Base-by-base conservation (phyloP, 306 rosid species). In the Delonix regia region DNA sequence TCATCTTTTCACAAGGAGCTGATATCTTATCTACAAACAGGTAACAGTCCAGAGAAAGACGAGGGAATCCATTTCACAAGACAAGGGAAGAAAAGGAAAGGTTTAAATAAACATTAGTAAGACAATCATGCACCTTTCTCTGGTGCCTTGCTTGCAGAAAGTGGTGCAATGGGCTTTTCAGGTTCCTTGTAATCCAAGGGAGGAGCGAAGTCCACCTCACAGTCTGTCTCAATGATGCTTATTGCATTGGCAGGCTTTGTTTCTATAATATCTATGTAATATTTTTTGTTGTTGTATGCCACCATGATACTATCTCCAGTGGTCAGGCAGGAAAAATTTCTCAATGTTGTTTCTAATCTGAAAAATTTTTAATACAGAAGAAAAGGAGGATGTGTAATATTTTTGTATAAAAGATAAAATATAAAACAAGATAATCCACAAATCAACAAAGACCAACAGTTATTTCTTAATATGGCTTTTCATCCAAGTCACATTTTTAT, bases 161-260 rank as follows among this genome's bases (percentile, higher is more conserved):
- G 68, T 64, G 81, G 75, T 47, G 82, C 78, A 69, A 25, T 38
- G 47, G 84, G 87, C 83, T 51, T 88, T 74, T 79, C 85, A 19
- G 87, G 93, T 84, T 91, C 92, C 83, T 88, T 87, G 87, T 89
- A 91, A 83, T 91, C 97, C 65, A 89, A 81, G 48, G 97, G 93
- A 74, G 93, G 93, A 41, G 97, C 93, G 75, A 91, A 91, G 80
- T 91, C 97, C 41, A 91, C 93, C 83, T 89, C 97, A 84, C 97
- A 91, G 85, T 91, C 97, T n/a, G 97, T 91, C 86, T 91, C 93
- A 13, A 91, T 87, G 66, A 91, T 91, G 78, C 89, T 84, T 82
- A 87, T 86, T 18, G 92, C 97, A 67, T 74, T 69, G 16, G 88
- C 73, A 38, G 97, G 97, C 86, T 84, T 91, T 18, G 93, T 60